phyloP scores from a whole-genome alignment of 441 rosid genomes.

The Corymbia citriodora region DNA sequence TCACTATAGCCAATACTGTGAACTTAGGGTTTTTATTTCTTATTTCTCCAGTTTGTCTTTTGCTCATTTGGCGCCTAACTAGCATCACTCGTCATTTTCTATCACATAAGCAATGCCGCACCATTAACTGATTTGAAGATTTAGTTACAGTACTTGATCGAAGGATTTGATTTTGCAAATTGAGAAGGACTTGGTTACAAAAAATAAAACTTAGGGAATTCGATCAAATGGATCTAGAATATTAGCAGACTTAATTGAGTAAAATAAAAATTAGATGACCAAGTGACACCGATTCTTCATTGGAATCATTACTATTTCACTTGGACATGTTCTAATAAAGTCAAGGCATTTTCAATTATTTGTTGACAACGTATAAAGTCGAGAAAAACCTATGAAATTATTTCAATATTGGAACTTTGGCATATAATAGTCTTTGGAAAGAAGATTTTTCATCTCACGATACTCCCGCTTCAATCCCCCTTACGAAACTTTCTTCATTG shows the following conservation, averaged over 20 bases:
- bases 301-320: neutral
- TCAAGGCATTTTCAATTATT: neutral
- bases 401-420: neutral
- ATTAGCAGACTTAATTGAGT: neutral
- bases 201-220: neutral
- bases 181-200: neutral
- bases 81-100: neutral
- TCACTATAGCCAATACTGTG: neutral
- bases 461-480: neutral
- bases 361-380: neutral
- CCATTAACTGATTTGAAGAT: neutral
- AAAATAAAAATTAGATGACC: neutral
- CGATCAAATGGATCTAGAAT: fast-evolving
- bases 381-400: neutral
- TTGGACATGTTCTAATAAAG: neutral
- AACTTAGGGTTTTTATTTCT: neutral
- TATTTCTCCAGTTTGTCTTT: neutral
- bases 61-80: neutral
- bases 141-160: neutral
- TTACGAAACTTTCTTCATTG: neutral
- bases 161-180: neutral
- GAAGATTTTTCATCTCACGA: neutral
- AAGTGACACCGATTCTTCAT: neutral
- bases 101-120: neutral
- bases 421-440: too few relatives aligned